Base-by-base conservation (phyloP, 495 filamentous ascomycete genomes). In the Xylaria scruposa region DNA sequence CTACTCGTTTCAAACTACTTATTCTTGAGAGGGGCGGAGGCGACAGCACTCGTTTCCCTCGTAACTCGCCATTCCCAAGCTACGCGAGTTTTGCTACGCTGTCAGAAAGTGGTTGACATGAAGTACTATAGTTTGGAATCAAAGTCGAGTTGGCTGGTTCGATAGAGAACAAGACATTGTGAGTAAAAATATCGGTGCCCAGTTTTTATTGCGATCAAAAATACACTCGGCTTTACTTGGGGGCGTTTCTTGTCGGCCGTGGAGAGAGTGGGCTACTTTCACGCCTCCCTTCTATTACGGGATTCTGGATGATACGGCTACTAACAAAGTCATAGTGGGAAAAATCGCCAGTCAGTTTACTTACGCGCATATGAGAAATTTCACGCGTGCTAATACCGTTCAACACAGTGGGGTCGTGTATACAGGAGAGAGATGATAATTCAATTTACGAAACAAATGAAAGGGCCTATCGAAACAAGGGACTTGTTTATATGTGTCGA, bases 111-210 rank as follows among this genome's bases (percentile, higher is more conserved):
- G 4, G 49, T 46, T 71, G 13, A 65, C 69, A 15, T 58, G 19
- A 47, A 31, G 33, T 9, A 21, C 24, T 58, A 26, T 67, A 71
- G 70, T 49, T 21, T 71, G 38, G 36, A 38, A 66, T 3, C 5
- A 49, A 49, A 40, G 24, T 12, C 70, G 62, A 12, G n/a, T 1
- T 12, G 70, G 42, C 3, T 71, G 70, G 70, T 67, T 49, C 24
- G 19, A 47, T 5, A 3, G 5, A 8, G 49, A 59, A 51, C 3
- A 15, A 7, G 21, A 1, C 1, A 51, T 12, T 21, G 69, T 71
- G 36, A 67, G 70, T 71, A 13, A 31, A 62, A 3, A 8, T 38
- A 38, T 8, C 36, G 8, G 6, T 38, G 6, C 36, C 36, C 4
- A 38, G 36, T 38, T 36, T 38, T 38, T 1, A n/a, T n/a, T n/a